phyloP scores from a whole-genome alignment of 306 rosid genomes.

The Senna siamea region DNA sequence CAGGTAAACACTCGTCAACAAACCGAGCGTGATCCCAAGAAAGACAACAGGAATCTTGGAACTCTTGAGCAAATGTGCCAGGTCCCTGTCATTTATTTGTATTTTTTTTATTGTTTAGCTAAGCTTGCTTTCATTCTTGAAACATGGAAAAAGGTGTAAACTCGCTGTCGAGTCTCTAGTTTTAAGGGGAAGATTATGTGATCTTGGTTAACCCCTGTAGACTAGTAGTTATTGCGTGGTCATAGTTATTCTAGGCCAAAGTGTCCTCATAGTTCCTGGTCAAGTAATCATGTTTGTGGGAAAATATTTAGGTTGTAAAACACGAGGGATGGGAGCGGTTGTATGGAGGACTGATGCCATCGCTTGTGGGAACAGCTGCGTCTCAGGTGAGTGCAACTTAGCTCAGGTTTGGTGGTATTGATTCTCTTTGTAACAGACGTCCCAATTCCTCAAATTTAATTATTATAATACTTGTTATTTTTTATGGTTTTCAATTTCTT shows the following conservation, averaged over 20 bases:
- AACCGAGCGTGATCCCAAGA: constrained; percentile 84
- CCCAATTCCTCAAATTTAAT: neutral
- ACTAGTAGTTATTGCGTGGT: neutral
- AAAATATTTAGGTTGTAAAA: constrained; percentile 66
- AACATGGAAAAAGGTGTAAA: neutral
- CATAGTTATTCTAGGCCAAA: neutral
- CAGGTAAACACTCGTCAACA: constrained; percentile 97
- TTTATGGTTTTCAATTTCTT: neutral
- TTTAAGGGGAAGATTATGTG: neutral
- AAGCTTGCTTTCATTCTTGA: constrained; percentile 3
- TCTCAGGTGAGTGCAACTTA: constrained; percentile 79
- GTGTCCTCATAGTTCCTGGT: neutral
- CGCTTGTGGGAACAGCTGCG: constrained; percentile 83
- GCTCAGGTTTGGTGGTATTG: constrained; percentile 20
- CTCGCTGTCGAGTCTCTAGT: constrained; percentile 21
- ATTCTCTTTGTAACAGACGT: neutral
- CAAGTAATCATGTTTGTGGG: constrained; percentile 18
- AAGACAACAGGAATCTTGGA: constrained; percentile 58
- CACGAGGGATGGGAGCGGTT: constrained; percentile 92
- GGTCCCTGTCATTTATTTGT: constrained; percentile 47
- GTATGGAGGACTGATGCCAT: constrained; percentile 88
- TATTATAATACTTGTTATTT: no score
- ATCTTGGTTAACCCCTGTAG: neutral
- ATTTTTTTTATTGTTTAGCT: constrained; percentile 31
- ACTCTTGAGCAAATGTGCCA: constrained; percentile 68